These are phyloP conservation scores for Acacia melanoxylon DNA, from an alignment of 306 rosid genomes.

Conservation along the genomic window DNA sequence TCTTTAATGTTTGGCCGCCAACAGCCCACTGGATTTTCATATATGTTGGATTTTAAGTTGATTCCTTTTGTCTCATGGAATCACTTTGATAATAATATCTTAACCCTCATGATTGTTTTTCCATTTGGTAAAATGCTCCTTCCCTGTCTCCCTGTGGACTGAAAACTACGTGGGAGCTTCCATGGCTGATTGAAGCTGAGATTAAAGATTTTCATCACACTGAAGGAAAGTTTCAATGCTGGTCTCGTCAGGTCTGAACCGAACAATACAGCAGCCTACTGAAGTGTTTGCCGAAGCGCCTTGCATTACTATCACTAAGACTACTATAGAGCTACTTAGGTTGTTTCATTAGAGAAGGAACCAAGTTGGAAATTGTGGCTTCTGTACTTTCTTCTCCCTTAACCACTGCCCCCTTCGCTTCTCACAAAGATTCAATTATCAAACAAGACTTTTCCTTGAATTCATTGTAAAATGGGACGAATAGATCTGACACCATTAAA, in stretches of 20 bases:
- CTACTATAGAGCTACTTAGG: not conserved
- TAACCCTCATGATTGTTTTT: not conserved
- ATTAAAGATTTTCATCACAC: not conserved
- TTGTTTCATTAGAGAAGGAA: not conserved
- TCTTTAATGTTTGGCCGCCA: too few species aligned
- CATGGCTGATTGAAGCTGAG: not conserved
- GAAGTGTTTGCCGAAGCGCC: not conserved
- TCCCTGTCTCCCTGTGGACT: too few species aligned
- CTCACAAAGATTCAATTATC: not conserved
- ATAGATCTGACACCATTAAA: not conserved
- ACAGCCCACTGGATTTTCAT: not conserved
- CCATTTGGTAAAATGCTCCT: conserved; percentile 2
- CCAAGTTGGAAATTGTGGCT: not conserved
- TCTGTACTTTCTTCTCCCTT: not conserved
- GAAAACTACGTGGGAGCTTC: not conserved
- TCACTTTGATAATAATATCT: not conserved
- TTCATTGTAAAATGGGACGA: not conserved
- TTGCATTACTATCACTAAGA: not conserved
- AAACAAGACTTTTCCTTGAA: not conserved
- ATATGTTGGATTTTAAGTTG: not conserved
- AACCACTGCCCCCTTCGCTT: not conserved
- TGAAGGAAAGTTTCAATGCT: not conserved
- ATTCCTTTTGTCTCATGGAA: not conserved
- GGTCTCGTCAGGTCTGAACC: not conserved
- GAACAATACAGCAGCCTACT: not conserved